Evolutionary conservation across 495 filamentous ascomycete genomes (phyloP).

Genomic region (Pyronema domesticum): DNA sequence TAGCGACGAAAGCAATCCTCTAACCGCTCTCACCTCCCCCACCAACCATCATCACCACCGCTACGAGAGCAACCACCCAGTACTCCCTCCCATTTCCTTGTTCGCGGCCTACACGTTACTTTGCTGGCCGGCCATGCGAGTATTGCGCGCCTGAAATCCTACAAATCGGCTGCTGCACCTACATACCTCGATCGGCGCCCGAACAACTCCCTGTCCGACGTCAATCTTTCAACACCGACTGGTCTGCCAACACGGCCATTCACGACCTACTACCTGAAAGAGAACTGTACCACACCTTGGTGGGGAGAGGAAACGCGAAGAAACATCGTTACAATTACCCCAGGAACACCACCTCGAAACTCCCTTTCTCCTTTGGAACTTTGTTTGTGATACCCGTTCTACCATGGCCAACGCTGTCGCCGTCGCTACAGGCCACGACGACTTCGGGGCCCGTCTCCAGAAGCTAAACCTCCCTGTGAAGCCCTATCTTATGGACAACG

Average conservation of each 20-base stretch:
- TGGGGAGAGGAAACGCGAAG: background rate
- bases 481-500: slow-evolving; percentile 21
- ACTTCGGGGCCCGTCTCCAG: slow-evolving; percentile 21
- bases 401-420: slow-evolving; percentile 23
- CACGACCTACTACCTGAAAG: background rate
- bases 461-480: slow-evolving; percentile 19
- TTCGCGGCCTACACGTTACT: background rate
- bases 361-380: background rate
- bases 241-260: background rate
- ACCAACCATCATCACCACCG: background rate
- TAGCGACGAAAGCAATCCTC: background rate
- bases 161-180: background rate
- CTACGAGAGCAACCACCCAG: background rate
- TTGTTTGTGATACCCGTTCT: background rate
- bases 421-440: slow-evolving; percentile 17
- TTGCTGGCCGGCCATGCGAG: background rate
- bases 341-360: background rate
- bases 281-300: background rate
- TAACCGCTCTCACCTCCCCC: background rate
- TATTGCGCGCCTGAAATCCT: background rate
- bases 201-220: background rate
- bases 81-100: background rate
- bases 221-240: background rate
- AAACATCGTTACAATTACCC: background rate
- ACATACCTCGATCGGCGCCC: background rate